phyloP scores from a whole-genome alignment of 108 stramenopile species.

The Fragilaria crotonensis region DNA sequence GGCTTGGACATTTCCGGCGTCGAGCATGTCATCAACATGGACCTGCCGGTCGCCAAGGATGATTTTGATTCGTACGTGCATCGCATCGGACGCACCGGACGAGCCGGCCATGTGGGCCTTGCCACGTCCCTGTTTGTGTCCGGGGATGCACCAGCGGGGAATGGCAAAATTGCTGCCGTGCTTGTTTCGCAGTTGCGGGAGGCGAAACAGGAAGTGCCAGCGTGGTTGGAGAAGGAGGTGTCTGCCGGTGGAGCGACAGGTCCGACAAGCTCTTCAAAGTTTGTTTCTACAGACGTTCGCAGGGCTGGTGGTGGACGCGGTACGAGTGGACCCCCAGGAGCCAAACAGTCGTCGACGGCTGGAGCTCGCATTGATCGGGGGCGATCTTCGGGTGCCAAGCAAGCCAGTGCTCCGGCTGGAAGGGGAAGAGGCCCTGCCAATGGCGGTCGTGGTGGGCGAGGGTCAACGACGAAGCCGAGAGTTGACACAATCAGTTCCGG shows the following conservation, averaged over 20 bases:
- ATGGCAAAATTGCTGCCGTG: neutral
- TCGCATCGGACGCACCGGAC: conserved; percentile 78
- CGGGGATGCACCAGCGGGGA: neutral
- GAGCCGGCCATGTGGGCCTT: conserved; percentile 23
- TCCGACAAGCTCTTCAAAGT: no score
- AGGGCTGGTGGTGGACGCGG: no score
- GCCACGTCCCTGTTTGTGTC: neutral
- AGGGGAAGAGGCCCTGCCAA: no score
- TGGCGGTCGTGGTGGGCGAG: no score
- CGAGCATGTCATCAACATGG: conserved; percentile 69
- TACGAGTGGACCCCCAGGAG: no score
- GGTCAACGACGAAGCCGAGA: no score
- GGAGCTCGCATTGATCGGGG: no score
- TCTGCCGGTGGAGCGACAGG: neutral
- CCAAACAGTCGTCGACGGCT: no score
- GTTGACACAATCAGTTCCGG: no score
- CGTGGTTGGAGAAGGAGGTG: conserved; percentile 2
- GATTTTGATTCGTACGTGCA: conserved; percentile 66
- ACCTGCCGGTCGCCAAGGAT: conserved; percentile 47
- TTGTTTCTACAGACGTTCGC: no score
- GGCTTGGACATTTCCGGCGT: conserved; percentile 80
- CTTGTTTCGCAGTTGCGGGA: conserved; percentile 5
- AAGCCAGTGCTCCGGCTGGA: no score
- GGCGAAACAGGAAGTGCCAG: conserved; percentile 3
- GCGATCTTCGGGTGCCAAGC: no score